Percentiles rank a stretch among this genome's conserved stretches.
Conservation (phyloP, 768 basidiomycete species). For the Mycena filopes region DNA sequence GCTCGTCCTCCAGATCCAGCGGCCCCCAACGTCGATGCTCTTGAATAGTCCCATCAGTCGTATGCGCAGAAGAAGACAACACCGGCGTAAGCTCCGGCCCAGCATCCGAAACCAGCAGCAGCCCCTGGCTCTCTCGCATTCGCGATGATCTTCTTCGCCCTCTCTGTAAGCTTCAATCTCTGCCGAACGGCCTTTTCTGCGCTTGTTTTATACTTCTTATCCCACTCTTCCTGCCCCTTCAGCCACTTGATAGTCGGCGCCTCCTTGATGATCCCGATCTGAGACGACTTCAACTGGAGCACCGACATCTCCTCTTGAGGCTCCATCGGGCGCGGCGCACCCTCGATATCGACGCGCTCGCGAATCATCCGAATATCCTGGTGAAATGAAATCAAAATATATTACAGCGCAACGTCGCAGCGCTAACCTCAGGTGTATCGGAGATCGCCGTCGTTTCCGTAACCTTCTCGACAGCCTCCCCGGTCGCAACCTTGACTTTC, state of each 20-base stretch:
- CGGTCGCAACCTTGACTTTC: not conserved
- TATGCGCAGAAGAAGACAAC: conserved; percentile 27
- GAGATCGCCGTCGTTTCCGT: conserved; percentile 5
- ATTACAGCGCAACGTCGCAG: not conserved
- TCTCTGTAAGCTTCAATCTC: conserved; percentile 56
- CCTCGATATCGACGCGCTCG: conserved; percentile 75
- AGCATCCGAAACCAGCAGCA: conserved; percentile 42
- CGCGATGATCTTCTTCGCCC: conserved; percentile 54
- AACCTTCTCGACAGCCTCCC: not conserved
- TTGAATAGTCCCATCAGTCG: conserved; percentile 46
- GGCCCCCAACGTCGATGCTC: conserved; percentile 61
- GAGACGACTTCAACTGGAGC: conserved; percentile 59
- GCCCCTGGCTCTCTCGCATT: conserved; percentile 60
- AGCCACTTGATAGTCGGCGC: conserved; percentile 75
- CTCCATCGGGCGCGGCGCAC: conserved; percentile 73
- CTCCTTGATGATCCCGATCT: conserved; percentile 82
- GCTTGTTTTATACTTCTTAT: conserved; percentile 56
- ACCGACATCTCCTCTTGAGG: conserved; percentile 61
- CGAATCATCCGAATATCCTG: conserved; percentile 62
- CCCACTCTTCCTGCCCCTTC: conserved; percentile 70
- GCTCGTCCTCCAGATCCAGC: conserved; percentile 71
- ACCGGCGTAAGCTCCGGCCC: conserved; percentile 11
- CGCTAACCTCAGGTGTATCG: not conserved
- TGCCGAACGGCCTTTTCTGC: conserved; percentile 56
- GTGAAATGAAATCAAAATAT: not conserved